These are phyloP conservation scores for Dorcoceras hygrometricum DNA, from an alignment of 257 asterid genomes.

Conservation along the genomic window DNA sequence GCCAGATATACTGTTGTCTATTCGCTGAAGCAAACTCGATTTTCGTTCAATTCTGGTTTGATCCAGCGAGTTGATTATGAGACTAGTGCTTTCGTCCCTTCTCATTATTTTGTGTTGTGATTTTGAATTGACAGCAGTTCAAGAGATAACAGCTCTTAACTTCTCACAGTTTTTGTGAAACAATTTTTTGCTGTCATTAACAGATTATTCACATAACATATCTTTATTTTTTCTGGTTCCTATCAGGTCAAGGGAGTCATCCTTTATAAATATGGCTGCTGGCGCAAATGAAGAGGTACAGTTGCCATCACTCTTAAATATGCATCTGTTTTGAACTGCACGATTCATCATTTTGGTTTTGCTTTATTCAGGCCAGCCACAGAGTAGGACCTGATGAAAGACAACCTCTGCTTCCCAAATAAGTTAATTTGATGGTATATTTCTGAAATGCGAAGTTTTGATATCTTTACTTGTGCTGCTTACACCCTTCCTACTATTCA, in stretches of 20 bases:
- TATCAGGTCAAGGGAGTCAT: slow-evolving; percentile 67
- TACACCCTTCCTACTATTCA: not conserved
- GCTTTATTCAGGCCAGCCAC: slow-evolving; percentile 63
- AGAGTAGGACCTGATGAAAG: slow-evolving; percentile 63
- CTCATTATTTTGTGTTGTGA: not conserved
- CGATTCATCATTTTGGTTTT: slow-evolving; percentile 22
- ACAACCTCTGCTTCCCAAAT: slow-evolving; percentile 75
- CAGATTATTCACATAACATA: slow-evolving; percentile 16
- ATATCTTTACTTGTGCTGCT: slow-evolving; percentile 6
- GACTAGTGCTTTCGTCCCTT: not conserved
- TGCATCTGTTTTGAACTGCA: slow-evolving; percentile 22
- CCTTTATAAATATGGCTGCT: slow-evolving; percentile 81
- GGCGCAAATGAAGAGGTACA: slow-evolving; percentile 89
- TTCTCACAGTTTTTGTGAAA: not conserved
- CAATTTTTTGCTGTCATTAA: slow-evolving; percentile 10
- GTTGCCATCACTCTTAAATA: slow-evolving; percentile 21
- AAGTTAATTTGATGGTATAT: slow-evolving; percentile 33
- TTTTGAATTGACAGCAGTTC: slow-evolving; percentile 11
- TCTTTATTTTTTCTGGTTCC: slow-evolving; percentile 22
- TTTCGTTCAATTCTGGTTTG: not conserved
- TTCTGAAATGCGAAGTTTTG: slow-evolving; percentile 14
- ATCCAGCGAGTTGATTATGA: not conserved
- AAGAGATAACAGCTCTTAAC: slow-evolving; percentile 6
- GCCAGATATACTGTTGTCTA: not conserved
- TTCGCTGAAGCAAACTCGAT: slow-evolving; percentile 2